phyloP scores from a whole-genome alignment of 192 early-diverging fungal genomes.

The Haplosporangium gracile region DNA sequence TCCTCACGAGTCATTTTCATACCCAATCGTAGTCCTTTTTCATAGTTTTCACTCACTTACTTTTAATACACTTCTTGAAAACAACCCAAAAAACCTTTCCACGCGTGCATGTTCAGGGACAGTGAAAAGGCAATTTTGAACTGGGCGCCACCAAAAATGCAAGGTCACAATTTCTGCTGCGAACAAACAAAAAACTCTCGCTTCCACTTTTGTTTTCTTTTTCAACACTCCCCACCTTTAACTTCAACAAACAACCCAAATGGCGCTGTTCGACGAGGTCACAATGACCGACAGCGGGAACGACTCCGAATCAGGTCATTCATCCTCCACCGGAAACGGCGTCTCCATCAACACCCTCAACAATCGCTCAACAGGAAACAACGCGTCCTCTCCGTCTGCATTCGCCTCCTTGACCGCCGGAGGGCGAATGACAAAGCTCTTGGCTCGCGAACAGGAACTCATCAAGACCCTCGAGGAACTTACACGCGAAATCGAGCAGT shows the following conservation, averaged over 20 bases:
- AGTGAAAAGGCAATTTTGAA: not conserved
- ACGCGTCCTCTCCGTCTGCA: constrained; percentile 6
- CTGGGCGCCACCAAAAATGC: not conserved
- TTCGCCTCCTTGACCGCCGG: constrained; percentile 22
- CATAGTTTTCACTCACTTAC: not conserved
- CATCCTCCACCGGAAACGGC: constrained; percentile 10
- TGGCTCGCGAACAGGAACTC: constrained; percentile 47
- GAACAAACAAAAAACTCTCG: not conserved
- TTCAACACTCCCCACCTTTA: not conserved
- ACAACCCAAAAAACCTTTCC: not conserved
- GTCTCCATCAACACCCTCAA: not conserved
- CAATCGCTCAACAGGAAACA: not conserved
- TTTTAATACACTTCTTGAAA: not conserved
- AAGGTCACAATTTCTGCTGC: not conserved
- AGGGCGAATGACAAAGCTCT: constrained; percentile 30
- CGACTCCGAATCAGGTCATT: constrained; percentile 48
- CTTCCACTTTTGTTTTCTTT: not conserved
- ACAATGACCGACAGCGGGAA: constrained; percentile 54
- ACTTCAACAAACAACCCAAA: not conserved
- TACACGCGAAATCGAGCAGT: constrained; percentile 30
- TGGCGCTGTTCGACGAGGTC: constrained; percentile 50
- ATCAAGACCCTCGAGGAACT: constrained; percentile 45
- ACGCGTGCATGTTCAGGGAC: not conserved
- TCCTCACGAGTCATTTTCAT: not conserved
- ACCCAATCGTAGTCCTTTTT: not conserved